phyloP scores from a whole-genome alignment of 2,329 filamentous ascomycete species.

The Monilinia fructigena region DNA sequence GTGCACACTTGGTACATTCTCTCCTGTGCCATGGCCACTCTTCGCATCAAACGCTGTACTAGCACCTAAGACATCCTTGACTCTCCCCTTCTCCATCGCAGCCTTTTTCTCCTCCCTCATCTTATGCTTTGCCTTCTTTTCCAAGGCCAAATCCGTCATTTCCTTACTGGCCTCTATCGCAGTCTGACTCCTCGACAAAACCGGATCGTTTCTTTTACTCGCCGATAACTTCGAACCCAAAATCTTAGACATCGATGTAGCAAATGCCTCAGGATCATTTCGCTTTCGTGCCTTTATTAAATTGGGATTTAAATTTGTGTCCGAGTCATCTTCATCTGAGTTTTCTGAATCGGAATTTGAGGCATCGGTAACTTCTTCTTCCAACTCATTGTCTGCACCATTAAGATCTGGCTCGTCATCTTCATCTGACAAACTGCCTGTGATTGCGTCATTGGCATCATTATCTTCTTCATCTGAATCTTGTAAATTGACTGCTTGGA shows the following conservation, averaged over 20 bases:
- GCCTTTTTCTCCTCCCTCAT: slow-evolving; percentile 77
- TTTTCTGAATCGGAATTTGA: slow-evolving; percentile 41
- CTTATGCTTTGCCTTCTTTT: slow-evolving; percentile 75
- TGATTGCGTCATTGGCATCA: slow-evolving; percentile 35
- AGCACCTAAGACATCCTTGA: slow-evolving; percentile 77
- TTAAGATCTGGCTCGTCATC: slow-evolving; percentile 33
- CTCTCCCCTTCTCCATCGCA: slow-evolving; percentile 79
- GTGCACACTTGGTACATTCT: slow-evolving; percentile 49
- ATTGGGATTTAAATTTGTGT: slow-evolving; percentile 45
- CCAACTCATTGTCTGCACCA: slow-evolving; percentile 26
- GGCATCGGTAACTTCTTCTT: slow-evolving; percentile 42
- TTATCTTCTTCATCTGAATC: slow-evolving; percentile 42
- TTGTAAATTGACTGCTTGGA: slow-evolving; percentile 50
- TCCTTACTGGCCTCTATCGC: slow-evolving; percentile 72
- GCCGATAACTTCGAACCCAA: slow-evolving; percentile 83
- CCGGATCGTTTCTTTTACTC: slow-evolving; percentile 79
- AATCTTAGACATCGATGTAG: slow-evolving; percentile 90
- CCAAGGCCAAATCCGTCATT: slow-evolving; percentile 73
- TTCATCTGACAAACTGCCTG: slow-evolving; percentile 32
- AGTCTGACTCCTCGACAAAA: slow-evolving; percentile 78
- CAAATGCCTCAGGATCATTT: slow-evolving; percentile 88
- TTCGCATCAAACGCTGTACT: slow-evolving; percentile 52
- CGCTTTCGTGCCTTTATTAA: slow-evolving; percentile 67
- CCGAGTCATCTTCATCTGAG: slow-evolving; percentile 40
- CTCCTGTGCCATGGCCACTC: slow-evolving; percentile 43